Evolutionary conservation across 768 basidiomycete species (phyloP).

Genomic region (Porpolomopsis calyptriformis): DNA sequence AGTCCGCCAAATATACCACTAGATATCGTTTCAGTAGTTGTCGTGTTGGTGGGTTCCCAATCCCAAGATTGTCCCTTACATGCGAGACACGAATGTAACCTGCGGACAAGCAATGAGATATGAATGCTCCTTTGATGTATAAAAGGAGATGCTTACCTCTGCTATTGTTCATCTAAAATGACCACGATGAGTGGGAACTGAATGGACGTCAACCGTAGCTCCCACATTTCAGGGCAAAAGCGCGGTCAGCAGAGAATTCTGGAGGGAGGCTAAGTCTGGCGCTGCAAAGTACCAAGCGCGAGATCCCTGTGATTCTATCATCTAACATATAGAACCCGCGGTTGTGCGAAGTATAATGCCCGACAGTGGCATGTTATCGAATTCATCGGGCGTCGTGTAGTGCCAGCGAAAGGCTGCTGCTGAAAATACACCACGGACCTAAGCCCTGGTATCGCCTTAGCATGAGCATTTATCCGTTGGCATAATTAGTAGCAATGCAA

Average conservation of each 20-base stretch:
- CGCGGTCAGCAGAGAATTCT: slow-evolving; percentile 32
- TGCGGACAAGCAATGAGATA: slow-evolving; percentile 4
- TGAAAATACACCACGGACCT: slow-evolving; percentile 17
- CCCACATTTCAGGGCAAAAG: not conserved
- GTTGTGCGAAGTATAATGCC: slow-evolving; percentile 38
- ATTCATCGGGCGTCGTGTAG: slow-evolving; percentile 32
- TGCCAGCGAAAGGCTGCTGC: slow-evolving; percentile 26
- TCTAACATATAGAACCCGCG: slow-evolving; percentile 44
- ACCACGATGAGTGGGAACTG: too few relatives aligned
- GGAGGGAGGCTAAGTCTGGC: slow-evolving; percentile 30
- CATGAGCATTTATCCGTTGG: slow-evolving; percentile 39
- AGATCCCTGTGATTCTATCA: slow-evolving; percentile 46
- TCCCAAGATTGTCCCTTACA: slow-evolving; percentile 23
- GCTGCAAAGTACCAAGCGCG: slow-evolving; percentile 51
- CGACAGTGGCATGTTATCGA: slow-evolving; percentile 35
- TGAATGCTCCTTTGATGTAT: not conserved
- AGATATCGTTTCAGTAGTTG: too few relatives aligned
- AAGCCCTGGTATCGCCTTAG: slow-evolving; percentile 8
- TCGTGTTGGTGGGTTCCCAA: not conserved
- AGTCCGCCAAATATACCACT: too few relatives aligned
- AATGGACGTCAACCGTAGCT: too few relatives aligned
- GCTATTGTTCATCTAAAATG: not conserved
- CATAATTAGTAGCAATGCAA: slow-evolving; percentile 36
- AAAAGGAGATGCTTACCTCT: not conserved
- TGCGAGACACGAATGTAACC: slow-evolving; percentile 52